These are phyloP conservation scores for Eurotiales sp. DNA, from an alignment of 2,329 filamentous ascomycete species.

Conservation along the genomic window DNA sequence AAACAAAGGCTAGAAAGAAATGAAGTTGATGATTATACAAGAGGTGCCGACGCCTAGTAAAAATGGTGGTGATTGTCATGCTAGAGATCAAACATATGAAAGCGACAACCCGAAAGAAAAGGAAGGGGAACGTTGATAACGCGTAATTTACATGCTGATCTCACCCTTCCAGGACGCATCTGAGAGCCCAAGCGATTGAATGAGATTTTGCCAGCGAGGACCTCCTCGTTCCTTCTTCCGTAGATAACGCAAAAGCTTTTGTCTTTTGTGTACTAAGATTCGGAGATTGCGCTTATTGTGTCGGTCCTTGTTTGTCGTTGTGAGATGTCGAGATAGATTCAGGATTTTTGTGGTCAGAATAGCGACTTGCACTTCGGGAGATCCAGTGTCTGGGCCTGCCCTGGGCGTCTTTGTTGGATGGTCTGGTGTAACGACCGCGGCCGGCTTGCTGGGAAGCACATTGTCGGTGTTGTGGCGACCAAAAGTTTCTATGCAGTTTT, in stretches of 20 bases:
- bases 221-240: constrained; percentile 86
- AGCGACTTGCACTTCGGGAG: constrained; percentile 94
- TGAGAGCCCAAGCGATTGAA: constrained; percentile 78
- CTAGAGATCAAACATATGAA: not conserved
- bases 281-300: constrained; percentile 89
- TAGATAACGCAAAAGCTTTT: constrained; percentile 85
- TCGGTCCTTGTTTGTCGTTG: constrained; percentile 77
- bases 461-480: constrained; percentile 86
- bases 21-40: constrained; percentile 1
- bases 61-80: not conserved
- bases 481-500: constrained; percentile 80
- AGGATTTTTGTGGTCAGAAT: constrained; percentile 94
- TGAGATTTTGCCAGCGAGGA: constrained; percentile 80
- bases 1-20: not conserved
- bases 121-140: not conserved
- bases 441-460: constrained; percentile 59
- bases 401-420: constrained; percentile 55
- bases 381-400: constrained; percentile 88
- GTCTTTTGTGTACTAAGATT: constrained; percentile 79
- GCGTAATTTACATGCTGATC: constrained; percentile 62
- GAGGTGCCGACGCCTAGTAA: not conserved
- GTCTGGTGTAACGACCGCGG: constrained; percentile 41
- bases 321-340: constrained; percentile 68
- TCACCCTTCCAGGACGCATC: constrained; percentile 88
- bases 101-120: not conserved